Conservation (phyloP, 352 stramenopile species). For the Phytophthora sojae region DNA sequence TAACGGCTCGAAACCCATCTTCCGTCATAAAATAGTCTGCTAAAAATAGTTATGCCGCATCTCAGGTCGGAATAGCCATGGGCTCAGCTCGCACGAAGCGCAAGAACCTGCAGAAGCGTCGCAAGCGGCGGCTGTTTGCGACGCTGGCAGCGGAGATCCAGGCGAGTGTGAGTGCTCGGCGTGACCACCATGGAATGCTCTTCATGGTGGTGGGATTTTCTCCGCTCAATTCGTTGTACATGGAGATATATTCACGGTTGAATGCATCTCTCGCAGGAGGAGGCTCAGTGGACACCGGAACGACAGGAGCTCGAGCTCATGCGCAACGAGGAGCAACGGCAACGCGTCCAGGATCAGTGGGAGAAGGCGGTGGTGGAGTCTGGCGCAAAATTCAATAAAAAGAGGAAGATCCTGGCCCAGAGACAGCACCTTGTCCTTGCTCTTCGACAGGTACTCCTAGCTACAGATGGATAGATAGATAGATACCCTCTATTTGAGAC, state of each 20-base stretch:
- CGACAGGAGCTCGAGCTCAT: conserved; percentile 57
- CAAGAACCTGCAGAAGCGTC: conserved; percentile 86
- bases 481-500: neutral
- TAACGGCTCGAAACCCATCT: conserved; percentile 21
- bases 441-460: conserved; percentile 58
- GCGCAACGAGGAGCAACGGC: conserved; percentile 63
- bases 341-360: conserved; percentile 70
- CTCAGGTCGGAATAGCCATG: conserved; percentile 40
- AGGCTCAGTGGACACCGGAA: conserved; percentile 51
- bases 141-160: conserved; percentile 59
- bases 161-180: conserved; percentile 37
- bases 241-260: conserved; percentile 8
- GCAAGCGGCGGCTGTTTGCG: conserved; percentile 70
- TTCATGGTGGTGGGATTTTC: conserved; percentile 10
- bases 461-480: neutral
- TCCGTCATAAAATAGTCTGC: neutral
- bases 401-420: conserved; percentile 57
- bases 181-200: neutral
- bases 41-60: conserved; percentile 22
- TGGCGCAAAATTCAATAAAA: conserved; percentile 50
- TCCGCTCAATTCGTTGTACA: conserved; percentile 1
- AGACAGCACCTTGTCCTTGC: conserved; percentile 55
- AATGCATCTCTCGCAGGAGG: conserved; percentile 36
- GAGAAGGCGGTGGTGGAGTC: conserved; percentile 46
- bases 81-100: conserved; percentile 57